phyloP scores from a whole-genome alignment of 441 rosid species.

The Theobroma grandiflorum region DNA sequence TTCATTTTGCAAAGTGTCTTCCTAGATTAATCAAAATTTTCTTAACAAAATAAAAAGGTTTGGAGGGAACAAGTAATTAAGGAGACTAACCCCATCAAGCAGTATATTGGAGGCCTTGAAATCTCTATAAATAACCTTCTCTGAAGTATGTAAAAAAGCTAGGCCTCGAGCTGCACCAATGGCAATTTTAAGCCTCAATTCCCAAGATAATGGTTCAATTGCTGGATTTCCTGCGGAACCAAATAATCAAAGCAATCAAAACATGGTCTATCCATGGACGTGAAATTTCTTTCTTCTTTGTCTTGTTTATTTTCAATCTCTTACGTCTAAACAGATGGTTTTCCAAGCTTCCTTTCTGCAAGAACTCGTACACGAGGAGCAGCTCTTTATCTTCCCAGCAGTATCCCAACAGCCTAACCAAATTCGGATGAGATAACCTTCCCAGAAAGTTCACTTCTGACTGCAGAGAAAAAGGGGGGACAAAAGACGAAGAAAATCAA shows the following conservation, averaged over 20 bases:
- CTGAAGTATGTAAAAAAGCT: conserved; percentile 30
- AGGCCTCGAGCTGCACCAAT: conserved; percentile 31
- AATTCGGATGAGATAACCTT: conserved; percentile 51
- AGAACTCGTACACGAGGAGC: conserved; percentile 54
- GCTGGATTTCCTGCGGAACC: conserved; percentile 30
- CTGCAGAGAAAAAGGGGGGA: conserved; percentile 29
- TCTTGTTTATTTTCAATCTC: conserved; percentile 13
- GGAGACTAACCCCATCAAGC: conserved; percentile 27
- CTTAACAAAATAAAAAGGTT: not conserved
- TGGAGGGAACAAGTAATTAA: not conserved
- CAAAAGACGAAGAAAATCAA: not conserved
- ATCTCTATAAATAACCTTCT: conserved; percentile 30
- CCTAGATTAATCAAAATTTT: not conserved
- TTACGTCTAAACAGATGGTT: conserved; percentile 57
- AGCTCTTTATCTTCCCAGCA: conserved; percentile 56
- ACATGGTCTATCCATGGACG: not conserved
- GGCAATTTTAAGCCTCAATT: conserved; percentile 25
- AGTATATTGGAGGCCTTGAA: conserved; percentile 33
- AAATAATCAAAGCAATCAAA: not conserved
- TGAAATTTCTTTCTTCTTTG: not conserved
- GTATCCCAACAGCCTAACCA: conserved; percentile 53
- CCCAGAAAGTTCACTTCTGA: conserved; percentile 59
- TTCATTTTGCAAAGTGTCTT: conserved; percentile 5
- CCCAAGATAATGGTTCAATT: conserved; percentile 31
- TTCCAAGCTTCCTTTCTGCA: conserved; percentile 55